Conservation (phyloP, 257 asterid genomes). For the Nicotiana knightiana region DNA sequence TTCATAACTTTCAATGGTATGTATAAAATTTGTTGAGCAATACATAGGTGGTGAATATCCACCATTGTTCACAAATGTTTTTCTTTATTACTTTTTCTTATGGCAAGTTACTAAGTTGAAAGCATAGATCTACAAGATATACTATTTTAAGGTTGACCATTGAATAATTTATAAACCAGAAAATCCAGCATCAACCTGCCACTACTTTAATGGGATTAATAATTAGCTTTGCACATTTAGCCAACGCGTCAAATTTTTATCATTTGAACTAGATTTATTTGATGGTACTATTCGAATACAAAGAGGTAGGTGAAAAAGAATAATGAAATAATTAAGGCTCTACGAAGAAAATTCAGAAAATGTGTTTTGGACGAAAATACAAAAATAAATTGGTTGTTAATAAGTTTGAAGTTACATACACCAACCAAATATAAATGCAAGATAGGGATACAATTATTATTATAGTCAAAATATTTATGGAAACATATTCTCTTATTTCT, state of each 20-base stretch:
- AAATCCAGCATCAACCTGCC: not conserved
- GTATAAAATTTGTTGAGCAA: no score
- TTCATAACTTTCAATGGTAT: no score
- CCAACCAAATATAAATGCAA: constrained; percentile 9
- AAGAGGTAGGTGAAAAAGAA: not conserved
- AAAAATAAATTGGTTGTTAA: not conserved
- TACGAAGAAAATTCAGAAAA: not conserved
- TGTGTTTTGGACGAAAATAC: not conserved
- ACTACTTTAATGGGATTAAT: not conserved
- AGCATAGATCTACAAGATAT: not conserved
- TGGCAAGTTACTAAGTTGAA: not conserved
- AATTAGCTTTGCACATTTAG: not conserved
- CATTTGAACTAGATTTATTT: not conserved
- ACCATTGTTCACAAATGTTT: not conserved
- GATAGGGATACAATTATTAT: not conserved
- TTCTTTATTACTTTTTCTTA: no score
- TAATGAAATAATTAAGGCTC: not conserved
- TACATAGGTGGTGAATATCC: not conserved
- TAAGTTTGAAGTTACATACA: not conserved
- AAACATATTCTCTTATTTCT: no score
- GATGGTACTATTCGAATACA: not conserved
- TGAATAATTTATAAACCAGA: not conserved
- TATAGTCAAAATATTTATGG: not conserved
- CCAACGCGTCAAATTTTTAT: not conserved
- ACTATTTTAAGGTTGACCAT: not conserved